These are phyloP conservation scores for Mycena albidolilacea DNA, from an alignment of 768 basidiomycete genomes.

Conservation along the genomic window DNA sequence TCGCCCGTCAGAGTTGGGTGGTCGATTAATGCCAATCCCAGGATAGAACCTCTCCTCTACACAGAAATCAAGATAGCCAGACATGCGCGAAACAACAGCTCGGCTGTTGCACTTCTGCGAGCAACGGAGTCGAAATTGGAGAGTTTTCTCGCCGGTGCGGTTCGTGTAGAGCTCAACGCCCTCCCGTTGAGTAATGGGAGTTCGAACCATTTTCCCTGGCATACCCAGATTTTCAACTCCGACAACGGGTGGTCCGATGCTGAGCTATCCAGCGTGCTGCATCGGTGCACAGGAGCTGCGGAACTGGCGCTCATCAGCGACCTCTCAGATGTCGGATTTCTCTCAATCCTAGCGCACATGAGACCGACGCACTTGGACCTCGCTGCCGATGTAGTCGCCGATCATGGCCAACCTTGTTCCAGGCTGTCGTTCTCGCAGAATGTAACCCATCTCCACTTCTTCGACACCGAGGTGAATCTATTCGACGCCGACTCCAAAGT, in stretches of 20 bases:
- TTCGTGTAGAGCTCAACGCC: background rate
- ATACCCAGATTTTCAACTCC: background rate
- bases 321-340: background rate
- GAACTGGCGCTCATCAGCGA: background rate
- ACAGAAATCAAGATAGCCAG: background rate
- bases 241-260: constrained; percentile 9
- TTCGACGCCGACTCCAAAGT: constrained; percentile 5
- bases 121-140: background rate
- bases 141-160: background rate
- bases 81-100: background rate
- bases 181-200: background rate
- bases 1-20: background rate
- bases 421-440: background rate
- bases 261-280: background rate
- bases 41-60: constrained; percentile 5
- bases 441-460: constrained; percentile 3
- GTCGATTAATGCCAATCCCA: background rate
- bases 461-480: constrained; percentile 5
- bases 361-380: background rate
- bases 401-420: background rate
- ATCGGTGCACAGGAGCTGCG: background rate
- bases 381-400: background rate
- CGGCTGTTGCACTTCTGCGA: background rate
- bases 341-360: background rate
- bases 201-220: background rate